Percentiles rank a stretch among this genome's conserved stretches.
phyloP scores from a whole-genome alignment of 495 filamentous ascomycete genomes.

The Tuber microsphaerosporum region DNA sequence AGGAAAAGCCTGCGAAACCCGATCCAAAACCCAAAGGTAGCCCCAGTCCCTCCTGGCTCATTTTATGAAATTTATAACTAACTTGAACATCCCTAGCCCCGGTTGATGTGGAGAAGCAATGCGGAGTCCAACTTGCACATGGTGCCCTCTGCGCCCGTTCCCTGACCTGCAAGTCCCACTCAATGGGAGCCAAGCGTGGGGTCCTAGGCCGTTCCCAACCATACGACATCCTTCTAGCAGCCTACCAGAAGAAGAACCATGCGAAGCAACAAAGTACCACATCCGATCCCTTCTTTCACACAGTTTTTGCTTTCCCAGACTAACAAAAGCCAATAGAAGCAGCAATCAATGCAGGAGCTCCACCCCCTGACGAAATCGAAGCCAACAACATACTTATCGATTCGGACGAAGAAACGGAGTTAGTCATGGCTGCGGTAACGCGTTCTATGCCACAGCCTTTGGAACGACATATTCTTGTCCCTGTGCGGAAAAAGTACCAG shows the following conservation, averaged over 20 bases:
- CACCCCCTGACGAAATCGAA: constrained; percentile 79
- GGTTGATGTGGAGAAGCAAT: constrained; percentile 95
- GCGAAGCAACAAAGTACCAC: constrained; percentile 91
- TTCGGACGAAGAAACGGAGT: constrained; percentile 83
- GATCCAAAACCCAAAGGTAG: constrained; percentile 83
- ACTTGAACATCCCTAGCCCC: constrained; percentile 54
- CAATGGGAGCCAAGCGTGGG: constrained; percentile 88
- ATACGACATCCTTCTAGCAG: constrained; percentile 86
- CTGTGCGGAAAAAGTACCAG: constrained; percentile 66
- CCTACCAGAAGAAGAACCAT: constrained; percentile 98
- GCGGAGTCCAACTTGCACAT: constrained; percentile 74
- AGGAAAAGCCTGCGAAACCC: constrained; percentile 82
- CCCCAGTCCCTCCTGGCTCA: constrained; percentile 13
- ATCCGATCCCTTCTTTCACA: constrained; percentile 36
- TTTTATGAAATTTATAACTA: constrained; percentile 10
- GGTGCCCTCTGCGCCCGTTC: constrained; percentile 75
- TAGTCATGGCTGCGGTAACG: constrained; percentile 75
- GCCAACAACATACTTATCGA: constrained; percentile 68
- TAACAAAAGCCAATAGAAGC: constrained; percentile 59
- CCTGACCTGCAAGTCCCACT: constrained; percentile 92
- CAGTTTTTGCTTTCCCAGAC: constrained; percentile 15
- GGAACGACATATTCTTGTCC: constrained; percentile 57
- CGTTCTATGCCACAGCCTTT: constrained; percentile 69
- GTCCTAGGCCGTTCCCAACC: constrained; percentile 85
- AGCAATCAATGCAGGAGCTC: constrained; percentile 85